A percentile compares a stretch with the other conserved stretches of the same genome.
Conservation (phyloP, 345 rosid genomes). For the Camelina sativa region DNA sequence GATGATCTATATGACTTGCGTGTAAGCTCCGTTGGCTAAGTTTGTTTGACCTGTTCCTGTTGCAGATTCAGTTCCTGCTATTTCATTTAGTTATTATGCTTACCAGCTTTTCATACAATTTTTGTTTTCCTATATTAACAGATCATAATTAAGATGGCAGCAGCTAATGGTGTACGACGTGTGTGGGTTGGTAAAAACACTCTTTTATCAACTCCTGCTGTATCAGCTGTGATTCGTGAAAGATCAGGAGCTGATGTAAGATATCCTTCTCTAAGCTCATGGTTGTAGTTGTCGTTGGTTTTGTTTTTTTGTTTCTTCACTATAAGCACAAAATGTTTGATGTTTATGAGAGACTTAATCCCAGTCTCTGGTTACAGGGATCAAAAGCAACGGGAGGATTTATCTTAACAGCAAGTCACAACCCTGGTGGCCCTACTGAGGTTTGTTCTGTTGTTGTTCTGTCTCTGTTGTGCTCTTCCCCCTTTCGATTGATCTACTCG, state of each 20-base stretch:
- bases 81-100: conserved; percentile 16
- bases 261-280: conserved; percentile 23
- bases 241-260: conserved; percentile 91
- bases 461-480: conserved; percentile 12
- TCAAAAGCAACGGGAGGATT: conserved; percentile 92
- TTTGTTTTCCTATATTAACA: conserved; percentile 43
- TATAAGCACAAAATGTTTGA: conserved; percentile 6
- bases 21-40: neutral
- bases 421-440: conserved; percentile 99
- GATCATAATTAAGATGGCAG: conserved; percentile 92
- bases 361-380: conserved; percentile 63
- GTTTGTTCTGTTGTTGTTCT: conserved; percentile 43
- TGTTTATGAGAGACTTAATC: conserved; percentile 33
- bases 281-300: conserved; percentile 6
- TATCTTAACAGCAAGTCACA: conserved; percentile 99
- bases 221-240: conserved; percentile 96
- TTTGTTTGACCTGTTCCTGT: conserved; percentile 13
- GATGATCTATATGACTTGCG: conserved; percentile 9
- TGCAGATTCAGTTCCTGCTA: conserved; percentile 3
- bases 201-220: conserved; percentile 98
- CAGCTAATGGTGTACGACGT: conserved; percentile 95
- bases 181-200: conserved; percentile 97
- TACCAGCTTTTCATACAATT: neutral
- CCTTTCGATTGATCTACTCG: neutral
- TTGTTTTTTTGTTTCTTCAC: conserved; percentile 16